Evolutionary conservation across 495 filamentous ascomycete species (phyloP), one percentile per base, ranked within the genome.

Genomic region (Penicillium herquei): DNA sequence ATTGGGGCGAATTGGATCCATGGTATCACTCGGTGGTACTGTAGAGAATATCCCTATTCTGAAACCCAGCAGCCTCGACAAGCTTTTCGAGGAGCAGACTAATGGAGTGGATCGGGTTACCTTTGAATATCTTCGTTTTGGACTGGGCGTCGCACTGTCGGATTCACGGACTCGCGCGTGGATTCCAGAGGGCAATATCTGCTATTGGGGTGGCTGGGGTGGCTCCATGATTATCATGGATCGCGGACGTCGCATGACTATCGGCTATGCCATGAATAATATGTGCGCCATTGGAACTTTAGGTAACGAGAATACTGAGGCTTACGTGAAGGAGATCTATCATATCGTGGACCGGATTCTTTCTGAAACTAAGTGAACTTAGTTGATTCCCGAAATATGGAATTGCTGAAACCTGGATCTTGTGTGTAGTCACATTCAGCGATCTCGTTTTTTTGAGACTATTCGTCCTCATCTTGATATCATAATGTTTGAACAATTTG

Each of bases 201-300:
- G 69, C 52, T 78, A 63, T 34, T 78, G 76, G 75, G 60, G 65
- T 9, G 77, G 77, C 4, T 78, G 68, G 63, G 77, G 77, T 0
- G 77, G 77, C 0, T 77, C 73, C 0, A 62, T 76, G 2, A 39
- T 67, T 3, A 50, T 78, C 17, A 76, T 80, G 72, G 77, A 80
- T 61, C 21, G 69, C 7, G 71, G 73, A 34, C 60, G 66, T 1
- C 55, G 60, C 49, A 58, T 77, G 52, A 80, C 77, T 3, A 68
- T 78, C 42, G 60, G 52, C 4, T 80, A 77, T 64, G 61, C 61
- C 6, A 78, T 78, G 76, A 80, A 78, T 49, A 65, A 66, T 55
- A 76, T 77, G 72, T 58, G 49, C 10, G 3, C 11, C 1, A 8
- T 3, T 31, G 63, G 62, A 2, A 55, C 58, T 3, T 3, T 73